A percentile compares a stretch with the other conserved stretches of the same genome.
These are phyloP conservation scores for Prototheca wickerhamii DNA, from an alignment of 163 green algal species.

Conservation along the genomic window DNA sequence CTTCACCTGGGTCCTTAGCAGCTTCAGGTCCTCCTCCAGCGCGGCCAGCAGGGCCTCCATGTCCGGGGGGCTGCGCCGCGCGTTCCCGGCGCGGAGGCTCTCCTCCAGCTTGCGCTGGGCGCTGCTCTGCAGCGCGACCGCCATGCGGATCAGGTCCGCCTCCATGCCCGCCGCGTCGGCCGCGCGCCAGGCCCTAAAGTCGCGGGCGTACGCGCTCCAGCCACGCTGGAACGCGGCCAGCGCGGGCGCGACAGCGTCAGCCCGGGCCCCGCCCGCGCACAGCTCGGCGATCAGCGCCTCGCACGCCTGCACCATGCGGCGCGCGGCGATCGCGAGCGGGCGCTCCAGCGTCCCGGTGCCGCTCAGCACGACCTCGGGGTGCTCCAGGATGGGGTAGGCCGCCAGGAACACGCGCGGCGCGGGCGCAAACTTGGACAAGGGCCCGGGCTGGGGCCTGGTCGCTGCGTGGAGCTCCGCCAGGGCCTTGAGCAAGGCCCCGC, in stretches of 20 bases:
- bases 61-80: background rate
- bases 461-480: background rate
- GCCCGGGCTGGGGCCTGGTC: background rate
- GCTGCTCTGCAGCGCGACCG: conserved; percentile 60
- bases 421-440: background rate
- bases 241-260: background rate
- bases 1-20: conserved; percentile 61
- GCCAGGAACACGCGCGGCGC: conserved; percentile 65
- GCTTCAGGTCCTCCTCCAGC: conserved; percentile 56
- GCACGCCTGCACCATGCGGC: background rate
- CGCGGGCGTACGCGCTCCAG: conserved; percentile 78
- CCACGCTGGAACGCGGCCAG: conserved; percentile 52
- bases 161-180: conserved; percentile 59
- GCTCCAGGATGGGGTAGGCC: conserved; percentile 70
- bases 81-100: background rate
- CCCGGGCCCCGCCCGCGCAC: background rate
- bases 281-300: background rate
- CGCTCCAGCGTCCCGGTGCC: background rate
- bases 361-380: conserved; percentile 48
- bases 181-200: conserved; percentile 84
- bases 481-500: background rate
- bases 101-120: conserved; percentile 49
- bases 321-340: background rate
- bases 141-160: conserved; percentile 56
- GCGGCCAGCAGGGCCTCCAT: conserved; percentile 24